Conservation (phyloP, 768 basidiomycete species). For the Panus rudis region DNA sequence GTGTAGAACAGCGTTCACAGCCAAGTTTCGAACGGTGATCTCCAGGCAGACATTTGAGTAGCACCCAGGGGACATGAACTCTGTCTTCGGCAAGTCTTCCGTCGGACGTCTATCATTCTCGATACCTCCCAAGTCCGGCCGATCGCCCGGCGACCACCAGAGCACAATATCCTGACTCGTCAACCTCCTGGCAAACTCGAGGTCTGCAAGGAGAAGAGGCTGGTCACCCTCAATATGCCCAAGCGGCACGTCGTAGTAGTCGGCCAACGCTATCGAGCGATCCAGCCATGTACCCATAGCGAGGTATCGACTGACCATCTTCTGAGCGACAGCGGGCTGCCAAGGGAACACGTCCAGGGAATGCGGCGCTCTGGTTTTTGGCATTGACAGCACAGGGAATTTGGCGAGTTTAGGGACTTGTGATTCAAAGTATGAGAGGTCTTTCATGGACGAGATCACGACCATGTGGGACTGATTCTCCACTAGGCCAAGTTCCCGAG, state of each 20-base stretch:
- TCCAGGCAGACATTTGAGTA: constrained; percentile 93
- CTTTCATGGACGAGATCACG: constrained; percentile 81
- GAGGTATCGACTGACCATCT: constrained; percentile 82
- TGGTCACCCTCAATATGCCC: constrained; percentile 92
- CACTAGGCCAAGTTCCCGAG: constrained; percentile 73
- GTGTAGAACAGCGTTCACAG: constrained; percentile 90
- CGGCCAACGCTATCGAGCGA: constrained; percentile 68
- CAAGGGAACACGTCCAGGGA: constrained; percentile 81
- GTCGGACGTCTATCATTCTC: constrained; percentile 76
- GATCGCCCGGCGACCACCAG: constrained; percentile 92
- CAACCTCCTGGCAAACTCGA: constrained; percentile 85
- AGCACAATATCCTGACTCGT: constrained; percentile 84
- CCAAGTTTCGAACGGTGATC: constrained; percentile 83
- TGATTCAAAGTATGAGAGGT: constrained; percentile 75
- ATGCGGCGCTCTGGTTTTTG: constrained; percentile 69
- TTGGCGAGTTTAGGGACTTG: constrained; percentile 62
- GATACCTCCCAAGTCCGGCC: constrained; percentile 88
- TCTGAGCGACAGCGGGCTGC: constrained; percentile 75
- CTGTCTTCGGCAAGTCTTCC: constrained; percentile 77
- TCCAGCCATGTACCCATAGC: constrained; percentile 74
- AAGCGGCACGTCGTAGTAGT: constrained; percentile 89
- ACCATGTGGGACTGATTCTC: constrained; percentile 70
- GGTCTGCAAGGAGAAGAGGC: constrained; percentile 79
- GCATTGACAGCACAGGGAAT: constrained; percentile 86
- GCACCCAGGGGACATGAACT: constrained; percentile 77